phyloP scores from a whole-genome alignment of 352 stramenopile genomes.

The Pythium coloratum region DNA sequence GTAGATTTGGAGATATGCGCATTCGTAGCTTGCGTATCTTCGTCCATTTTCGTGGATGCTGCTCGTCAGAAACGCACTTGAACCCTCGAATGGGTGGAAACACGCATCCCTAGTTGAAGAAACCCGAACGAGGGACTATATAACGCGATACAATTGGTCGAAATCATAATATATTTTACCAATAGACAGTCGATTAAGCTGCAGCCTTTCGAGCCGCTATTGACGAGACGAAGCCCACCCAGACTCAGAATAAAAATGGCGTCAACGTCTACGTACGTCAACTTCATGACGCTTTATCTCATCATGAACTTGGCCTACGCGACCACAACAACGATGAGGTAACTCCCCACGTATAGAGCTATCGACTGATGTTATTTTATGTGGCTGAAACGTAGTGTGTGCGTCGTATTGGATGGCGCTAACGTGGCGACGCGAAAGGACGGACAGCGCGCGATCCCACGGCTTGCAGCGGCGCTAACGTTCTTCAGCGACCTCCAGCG shows the following conservation, averaged over 20 bases:
- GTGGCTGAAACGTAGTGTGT: slow-evolving; percentile 19
- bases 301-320: not conserved
- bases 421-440: slow-evolving; percentile 76
- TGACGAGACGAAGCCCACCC: not conserved
- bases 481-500: slow-evolving; percentile 53
- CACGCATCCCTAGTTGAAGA: not conserved
- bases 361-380: not conserved
- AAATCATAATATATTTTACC: not conserved
- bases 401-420: slow-evolving; percentile 70
- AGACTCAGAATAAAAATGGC: not conserved
- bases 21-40: not conserved
- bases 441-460: slow-evolving; percentile 45
- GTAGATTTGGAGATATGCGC: not conserved
- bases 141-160: not conserved
- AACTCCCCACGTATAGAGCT: not conserved
- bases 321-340: not conserved
- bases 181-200: not conserved
- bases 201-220: not conserved
- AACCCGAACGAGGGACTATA: not conserved
- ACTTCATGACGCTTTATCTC: not conserved
- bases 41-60: not conserved
- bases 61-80: not conserved
- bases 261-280: not conserved
- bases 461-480: slow-evolving; percentile 63
- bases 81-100: not conserved